Evolutionary conservation across 768 basidiomycete species (phyloP).

Genomic region (Serpula lacrymans): DNA sequence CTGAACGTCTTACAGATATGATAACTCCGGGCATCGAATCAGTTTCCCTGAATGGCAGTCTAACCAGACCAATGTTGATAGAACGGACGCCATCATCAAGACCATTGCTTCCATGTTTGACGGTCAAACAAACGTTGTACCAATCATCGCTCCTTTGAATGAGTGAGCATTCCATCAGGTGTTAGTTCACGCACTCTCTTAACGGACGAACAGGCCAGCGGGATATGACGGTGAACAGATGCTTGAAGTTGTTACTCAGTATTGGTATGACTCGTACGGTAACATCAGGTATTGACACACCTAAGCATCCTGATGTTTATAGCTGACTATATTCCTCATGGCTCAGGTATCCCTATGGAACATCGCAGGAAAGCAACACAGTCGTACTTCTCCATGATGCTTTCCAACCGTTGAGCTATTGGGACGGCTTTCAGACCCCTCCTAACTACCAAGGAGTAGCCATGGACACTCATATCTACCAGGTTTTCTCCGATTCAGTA

Average conservation of each 20-base stretch:
- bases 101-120: slow-evolving; percentile 58
- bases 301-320: background rate
- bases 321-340: background rate
- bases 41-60: slow-evolving; percentile 68
- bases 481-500: slow-evolving; percentile 63
- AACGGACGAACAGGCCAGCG: slow-evolving; percentile 65
- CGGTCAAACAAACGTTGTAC: slow-evolving; percentile 48
- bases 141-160: slow-evolving; percentile 73
- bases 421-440: slow-evolving; percentile 58
- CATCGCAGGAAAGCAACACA: slow-evolving; percentile 47
- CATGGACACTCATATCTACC: slow-evolving; percentile 79
- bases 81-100: slow-evolving; percentile 65
- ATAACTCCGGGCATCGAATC: slow-evolving; percentile 74
- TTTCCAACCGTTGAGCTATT: slow-evolving; percentile 71
- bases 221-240: slow-evolving; percentile 56
- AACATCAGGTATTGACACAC: slow-evolving; percentile 70
- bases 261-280: slow-evolving; percentile 71
- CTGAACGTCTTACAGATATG: slow-evolving; percentile 47
- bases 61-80: slow-evolving; percentile 58
- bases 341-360: slow-evolving; percentile 40
- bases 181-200: background rate
- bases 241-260: slow-evolving; percentile 52
- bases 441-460: slow-evolving; percentile 61
- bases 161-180: slow-evolving; percentile 46
- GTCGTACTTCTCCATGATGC: slow-evolving; percentile 74